Evolutionary conservation across 2,329 filamentous ascomycete species (phyloP).

Genomic region (Rhynchosporium secalis): DNA sequence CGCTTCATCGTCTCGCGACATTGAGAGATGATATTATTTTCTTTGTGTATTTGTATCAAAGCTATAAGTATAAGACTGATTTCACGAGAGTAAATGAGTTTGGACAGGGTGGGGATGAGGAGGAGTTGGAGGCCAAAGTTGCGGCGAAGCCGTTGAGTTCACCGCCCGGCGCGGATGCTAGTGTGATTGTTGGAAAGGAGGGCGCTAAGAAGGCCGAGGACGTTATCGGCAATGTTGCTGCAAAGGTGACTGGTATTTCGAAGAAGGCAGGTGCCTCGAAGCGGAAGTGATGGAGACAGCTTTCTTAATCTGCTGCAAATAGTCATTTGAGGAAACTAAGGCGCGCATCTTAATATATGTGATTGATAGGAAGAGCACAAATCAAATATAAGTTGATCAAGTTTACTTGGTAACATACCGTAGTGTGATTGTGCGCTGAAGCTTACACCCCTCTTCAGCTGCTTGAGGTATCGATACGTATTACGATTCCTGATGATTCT

Average conservation of each 20-base stretch:
- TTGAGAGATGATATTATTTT: conserved; percentile 96
- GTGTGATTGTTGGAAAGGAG: conserved; percentile 34
- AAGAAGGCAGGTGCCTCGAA: conserved; percentile 51
- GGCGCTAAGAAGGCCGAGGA: conserved; percentile 38
- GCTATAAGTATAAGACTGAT: conserved; percentile 88
- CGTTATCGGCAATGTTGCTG: conserved; percentile 21
- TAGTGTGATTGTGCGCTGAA: no score
- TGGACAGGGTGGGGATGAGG: conserved; percentile 95
- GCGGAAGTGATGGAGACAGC: conserved; percentile 43
- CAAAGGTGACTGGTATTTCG: conserved; percentile 51
- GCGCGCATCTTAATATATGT: no score
- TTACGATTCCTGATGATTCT: no score
- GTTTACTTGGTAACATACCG: no score
- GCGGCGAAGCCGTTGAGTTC: conserved; percentile 42
- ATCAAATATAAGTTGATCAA: no score
- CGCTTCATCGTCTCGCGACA: conserved; percentile 87
- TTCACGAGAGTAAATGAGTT: conserved; percentile 95
- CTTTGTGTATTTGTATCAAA: conserved; percentile 95
- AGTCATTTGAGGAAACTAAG: no score
- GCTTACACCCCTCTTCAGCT: no score
- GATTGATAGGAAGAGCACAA: no score
- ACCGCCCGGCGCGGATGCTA: conserved; percentile 28
- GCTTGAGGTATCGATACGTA: no score
- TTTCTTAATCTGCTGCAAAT: no score
- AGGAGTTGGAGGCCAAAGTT: conserved; percentile 57